These are phyloP conservation scores for Collybia mongolica DNA, from an alignment of 768 basidiomycete genomes.

Conservation along the genomic window DNA sequence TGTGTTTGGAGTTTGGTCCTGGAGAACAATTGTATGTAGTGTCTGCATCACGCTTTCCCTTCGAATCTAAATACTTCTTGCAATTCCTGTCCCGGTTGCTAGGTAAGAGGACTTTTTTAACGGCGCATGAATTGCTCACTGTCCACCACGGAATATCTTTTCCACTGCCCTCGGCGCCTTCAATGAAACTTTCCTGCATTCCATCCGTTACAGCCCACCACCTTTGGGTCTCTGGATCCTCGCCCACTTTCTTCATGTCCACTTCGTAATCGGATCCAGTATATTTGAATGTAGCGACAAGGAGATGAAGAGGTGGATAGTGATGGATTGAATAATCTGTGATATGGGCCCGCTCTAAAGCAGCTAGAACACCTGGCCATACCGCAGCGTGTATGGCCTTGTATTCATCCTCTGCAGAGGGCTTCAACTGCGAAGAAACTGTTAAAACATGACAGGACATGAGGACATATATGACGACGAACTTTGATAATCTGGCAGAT, in stretches of 20 bases:
- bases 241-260: conserved; percentile 65
- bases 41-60: conserved; percentile 22
- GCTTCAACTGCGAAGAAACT: conserved; percentile 47
- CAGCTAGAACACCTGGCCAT: conserved; percentile 69
- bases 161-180: conserved; percentile 68
- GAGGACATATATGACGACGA: conserved; percentile 10
- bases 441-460: conserved; percentile 3
- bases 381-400: conserved; percentile 57
- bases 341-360: conserved; percentile 61
- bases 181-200: conserved; percentile 78
- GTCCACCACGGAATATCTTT: conserved; percentile 71
- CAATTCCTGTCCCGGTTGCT: conserved; percentile 31
- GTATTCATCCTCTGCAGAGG: conserved; percentile 49
- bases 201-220: conserved; percentile 79
- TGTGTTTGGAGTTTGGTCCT: not conserved
- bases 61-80: conserved; percentile 77
- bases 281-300: conserved; percentile 83
- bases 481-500: conserved; percentile 77
- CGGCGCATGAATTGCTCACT: conserved; percentile 30
- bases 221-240: conserved; percentile 65
- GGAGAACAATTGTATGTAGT: not conserved
- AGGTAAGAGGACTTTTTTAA: not conserved
- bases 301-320: conserved; percentile 56
- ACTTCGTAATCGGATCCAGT: conserved; percentile 59
- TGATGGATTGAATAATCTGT: conserved; percentile 78